Conservation (phyloP, 371 early-diverging fungal genomes). For the Dichotomocladium elegans region DNA sequence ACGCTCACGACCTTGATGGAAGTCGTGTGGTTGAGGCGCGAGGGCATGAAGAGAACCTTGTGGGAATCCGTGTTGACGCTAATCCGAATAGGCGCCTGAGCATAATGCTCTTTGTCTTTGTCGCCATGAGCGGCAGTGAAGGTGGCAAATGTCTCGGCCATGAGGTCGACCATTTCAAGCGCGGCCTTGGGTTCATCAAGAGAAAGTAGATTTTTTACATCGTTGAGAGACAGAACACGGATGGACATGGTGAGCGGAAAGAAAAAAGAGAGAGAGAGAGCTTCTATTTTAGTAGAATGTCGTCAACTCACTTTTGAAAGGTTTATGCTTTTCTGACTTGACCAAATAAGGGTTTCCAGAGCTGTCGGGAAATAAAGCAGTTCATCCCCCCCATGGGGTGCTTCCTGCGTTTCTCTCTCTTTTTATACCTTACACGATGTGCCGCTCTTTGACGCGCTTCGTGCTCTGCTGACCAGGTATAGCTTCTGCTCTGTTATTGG, state of each 20-base stretch:
- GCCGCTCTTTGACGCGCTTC: no score
- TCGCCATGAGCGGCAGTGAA: conserved; percentile 22
- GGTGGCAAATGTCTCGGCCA: conserved; percentile 30
- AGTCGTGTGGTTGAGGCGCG: conserved; percentile 45
- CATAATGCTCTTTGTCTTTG: conserved; percentile 20
- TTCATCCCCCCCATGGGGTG: no score
- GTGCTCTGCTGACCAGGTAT: no score
- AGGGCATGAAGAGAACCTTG: conserved; percentile 56
- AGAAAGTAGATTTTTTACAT: conserved; percentile 22
- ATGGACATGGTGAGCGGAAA: conserved; percentile 10
- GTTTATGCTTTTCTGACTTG: no score
- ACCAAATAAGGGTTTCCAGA: no score
- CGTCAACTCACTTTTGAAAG: conserved; percentile 18
- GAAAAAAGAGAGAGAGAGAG: neutral
- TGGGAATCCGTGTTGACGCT: conserved; percentile 39
- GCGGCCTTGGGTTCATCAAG: conserved; percentile 16
- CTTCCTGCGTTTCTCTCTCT: no score
- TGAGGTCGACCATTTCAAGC: conserved; percentile 30
- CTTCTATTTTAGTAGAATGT: no score
- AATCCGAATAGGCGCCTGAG: conserved; percentile 53
- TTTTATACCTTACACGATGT: no score
- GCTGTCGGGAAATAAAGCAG: no score
- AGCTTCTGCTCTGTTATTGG: no score
- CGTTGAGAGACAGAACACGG: conserved; percentile 27
- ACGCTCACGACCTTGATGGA: conserved; percentile 60